These are phyloP conservation scores for Pichia sp. DNA, from an alignment of 1,139 yeast genomes.

Conservation along the genomic window DNA sequence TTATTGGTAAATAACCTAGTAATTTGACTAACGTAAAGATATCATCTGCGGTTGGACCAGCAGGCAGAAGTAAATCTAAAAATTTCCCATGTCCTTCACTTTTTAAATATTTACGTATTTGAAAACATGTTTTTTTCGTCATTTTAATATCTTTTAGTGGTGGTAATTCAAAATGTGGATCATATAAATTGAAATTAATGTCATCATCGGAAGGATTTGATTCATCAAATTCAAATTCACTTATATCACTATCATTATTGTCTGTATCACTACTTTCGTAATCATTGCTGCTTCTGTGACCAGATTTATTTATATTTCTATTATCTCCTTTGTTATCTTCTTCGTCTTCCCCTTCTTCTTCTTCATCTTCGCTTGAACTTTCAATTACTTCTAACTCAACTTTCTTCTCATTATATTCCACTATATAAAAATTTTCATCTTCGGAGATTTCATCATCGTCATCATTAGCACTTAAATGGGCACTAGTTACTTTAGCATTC, in stretches of 20 bases:
- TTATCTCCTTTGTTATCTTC: not conserved
- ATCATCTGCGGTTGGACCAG: conserved; percentile 50
- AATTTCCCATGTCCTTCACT: conserved; percentile 48
- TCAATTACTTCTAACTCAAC: conserved; percentile 4
- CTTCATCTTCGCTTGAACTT: conserved; percentile 3
- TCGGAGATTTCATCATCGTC: not conserved
- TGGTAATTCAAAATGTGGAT: conserved; percentile 12
- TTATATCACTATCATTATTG: conserved; percentile 14
- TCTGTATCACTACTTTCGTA: not conserved
- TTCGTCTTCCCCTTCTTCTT: not conserved
- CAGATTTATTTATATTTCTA: not conserved
- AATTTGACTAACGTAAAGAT: conserved; percentile 43
- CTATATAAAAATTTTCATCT: not conserved
- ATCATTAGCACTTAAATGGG: not conserved
- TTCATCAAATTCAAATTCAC: conserved; percentile 13
- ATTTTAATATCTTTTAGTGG: conserved; percentile 20
- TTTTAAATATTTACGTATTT: conserved; percentile 56
- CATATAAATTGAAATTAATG: conserved; percentile 6
- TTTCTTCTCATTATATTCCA: not conserved
- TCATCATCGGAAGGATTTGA: conserved; percentile 11
- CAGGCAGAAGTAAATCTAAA: conserved; percentile 50
- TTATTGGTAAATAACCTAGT: conserved; percentile 48
- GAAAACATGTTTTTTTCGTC: conserved; percentile 37
- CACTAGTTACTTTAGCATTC: not conserved
- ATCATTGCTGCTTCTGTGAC: not conserved